phyloP scores from a whole-genome alignment of 768 basidiomycete genomes.

The Cystobasidium ongulense region DNA sequence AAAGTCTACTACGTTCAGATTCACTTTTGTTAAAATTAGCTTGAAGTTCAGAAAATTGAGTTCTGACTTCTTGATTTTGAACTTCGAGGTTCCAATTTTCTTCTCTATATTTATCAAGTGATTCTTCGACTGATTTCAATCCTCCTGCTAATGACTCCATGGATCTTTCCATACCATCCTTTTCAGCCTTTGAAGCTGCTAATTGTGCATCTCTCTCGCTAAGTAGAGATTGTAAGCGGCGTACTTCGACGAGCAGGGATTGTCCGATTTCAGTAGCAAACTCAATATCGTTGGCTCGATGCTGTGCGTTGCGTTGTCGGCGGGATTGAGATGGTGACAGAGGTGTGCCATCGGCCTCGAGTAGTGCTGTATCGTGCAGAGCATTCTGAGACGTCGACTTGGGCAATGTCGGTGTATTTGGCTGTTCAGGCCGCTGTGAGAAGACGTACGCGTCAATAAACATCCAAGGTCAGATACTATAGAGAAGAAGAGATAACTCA shows the following conservation, averaged over 20 bases:
- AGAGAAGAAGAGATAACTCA: background rate
- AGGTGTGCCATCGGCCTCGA: background rate
- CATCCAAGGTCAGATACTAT: too few relatives aligned
- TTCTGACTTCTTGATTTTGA: constrained; percentile 71
- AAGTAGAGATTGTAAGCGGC: constrained; percentile 79
- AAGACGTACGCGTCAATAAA: background rate
- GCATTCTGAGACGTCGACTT: background rate
- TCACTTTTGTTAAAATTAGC: constrained; percentile 62
- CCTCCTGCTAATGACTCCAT: constrained; percentile 65
- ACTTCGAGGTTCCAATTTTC: constrained; percentile 99
- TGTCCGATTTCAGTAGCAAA: constrained; percentile 98
- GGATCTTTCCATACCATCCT: constrained; percentile 72
- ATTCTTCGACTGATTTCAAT: constrained; percentile 71
- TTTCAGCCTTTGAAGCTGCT: constrained; percentile 83
- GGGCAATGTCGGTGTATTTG: background rate
- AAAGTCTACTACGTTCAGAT: constrained; percentile 71
- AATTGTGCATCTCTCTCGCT: constrained; percentile 87
- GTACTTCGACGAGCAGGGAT: constrained; percentile 78
- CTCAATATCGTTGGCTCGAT: constrained; percentile 80
- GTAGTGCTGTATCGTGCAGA: background rate
- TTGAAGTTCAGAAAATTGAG: constrained; percentile 61
- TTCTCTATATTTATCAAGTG: constrained; percentile 87
- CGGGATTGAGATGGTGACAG: constrained; percentile 55
- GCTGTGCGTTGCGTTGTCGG: constrained; percentile 71
- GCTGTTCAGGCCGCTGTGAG: background rate